Percentiles rank a stretch among this genome's conserved stretches.
Conservation (phyloP, 163 green algal species). For the Trebouxiophyceae sp. region DNA sequence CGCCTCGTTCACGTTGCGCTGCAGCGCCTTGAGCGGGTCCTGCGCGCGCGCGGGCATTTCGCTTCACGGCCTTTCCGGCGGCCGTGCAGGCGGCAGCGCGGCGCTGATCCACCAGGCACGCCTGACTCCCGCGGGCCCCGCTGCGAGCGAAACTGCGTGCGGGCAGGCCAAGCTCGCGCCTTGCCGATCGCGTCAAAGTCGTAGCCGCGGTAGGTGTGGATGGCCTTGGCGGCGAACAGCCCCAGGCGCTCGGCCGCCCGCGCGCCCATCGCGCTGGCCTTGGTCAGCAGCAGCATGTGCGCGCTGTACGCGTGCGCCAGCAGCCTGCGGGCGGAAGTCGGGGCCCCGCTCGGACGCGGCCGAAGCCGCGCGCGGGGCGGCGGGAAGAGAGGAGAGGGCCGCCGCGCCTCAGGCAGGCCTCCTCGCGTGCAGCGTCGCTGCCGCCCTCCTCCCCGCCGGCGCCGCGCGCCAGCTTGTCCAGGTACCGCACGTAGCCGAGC, state of each 20-base stretch:
- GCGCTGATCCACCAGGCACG: neutral
- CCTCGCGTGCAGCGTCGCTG: neutral
- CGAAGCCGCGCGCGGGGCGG: neutral
- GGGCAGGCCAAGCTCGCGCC: neutral
- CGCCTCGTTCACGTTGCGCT: conserved; percentile 16
- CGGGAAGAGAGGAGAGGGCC: neutral
- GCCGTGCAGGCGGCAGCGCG: conserved; percentile 1
- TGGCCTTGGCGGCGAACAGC: conserved; percentile 8
- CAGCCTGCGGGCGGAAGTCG: conserved; percentile 8
- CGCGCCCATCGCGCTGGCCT: conserved; percentile 26
- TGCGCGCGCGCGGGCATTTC: neutral
- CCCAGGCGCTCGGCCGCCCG: conserved; percentile 24
- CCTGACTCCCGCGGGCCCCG: neutral
- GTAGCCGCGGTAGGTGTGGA: conserved; percentile 3
- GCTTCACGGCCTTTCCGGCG: conserved; percentile 12
- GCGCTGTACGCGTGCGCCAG: conserved; percentile 24
- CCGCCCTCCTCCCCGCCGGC: conserved; percentile 6
- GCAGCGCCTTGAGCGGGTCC: conserved; percentile 25
- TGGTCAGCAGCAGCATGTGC: conserved; percentile 28
- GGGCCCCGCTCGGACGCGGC: neutral
- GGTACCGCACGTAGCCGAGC: conserved; percentile 2
- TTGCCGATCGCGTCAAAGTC: neutral
- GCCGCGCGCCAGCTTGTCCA: conserved; percentile 1
- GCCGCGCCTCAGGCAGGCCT: conserved; percentile 10
- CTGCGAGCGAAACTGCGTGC: neutral